Evolutionary conservation across 768 basidiomycete species (phyloP).

Genomic region (Pleurotus cornucopiae): DNA sequence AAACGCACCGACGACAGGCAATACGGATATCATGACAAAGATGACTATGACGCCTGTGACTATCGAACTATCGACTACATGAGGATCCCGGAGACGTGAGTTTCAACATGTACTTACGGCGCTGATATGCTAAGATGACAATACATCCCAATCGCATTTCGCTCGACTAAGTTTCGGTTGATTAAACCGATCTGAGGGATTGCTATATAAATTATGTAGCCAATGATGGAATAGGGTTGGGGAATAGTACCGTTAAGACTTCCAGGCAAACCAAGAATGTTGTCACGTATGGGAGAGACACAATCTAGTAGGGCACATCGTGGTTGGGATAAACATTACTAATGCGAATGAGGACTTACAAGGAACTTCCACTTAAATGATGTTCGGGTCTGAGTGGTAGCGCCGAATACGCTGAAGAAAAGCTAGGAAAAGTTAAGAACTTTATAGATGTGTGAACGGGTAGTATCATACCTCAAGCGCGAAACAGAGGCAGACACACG

Average conservation of each 20-base stretch:
- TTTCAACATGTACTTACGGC: slow-evolving; percentile 10
- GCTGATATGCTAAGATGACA: slow-evolving; percentile 10
- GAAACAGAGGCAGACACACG: slow-evolving; percentile 11
- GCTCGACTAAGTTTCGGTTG: slow-evolving; percentile 6
- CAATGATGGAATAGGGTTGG: too few species aligned
- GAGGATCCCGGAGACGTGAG: not conserved
- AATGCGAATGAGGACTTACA: not conserved
- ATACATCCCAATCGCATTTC: slow-evolving; percentile 14
- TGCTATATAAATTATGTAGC: too few species aligned
- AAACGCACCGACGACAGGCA: slow-evolving; percentile 14
- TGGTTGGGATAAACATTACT: not conserved
- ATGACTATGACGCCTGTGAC: slow-evolving; percentile 9
- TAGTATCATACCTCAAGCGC: slow-evolving; percentile 10
- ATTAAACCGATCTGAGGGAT: slow-evolving; percentile 1
- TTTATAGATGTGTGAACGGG: not conserved
- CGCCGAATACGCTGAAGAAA: slow-evolving; percentile 4
- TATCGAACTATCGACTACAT: not conserved
- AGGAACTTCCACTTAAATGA: slow-evolving; percentile 6
- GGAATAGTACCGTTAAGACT: slow-evolving; percentile 8
- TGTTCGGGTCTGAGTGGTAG: not conserved
- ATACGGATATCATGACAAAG: slow-evolving; percentile 9
- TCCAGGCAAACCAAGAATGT: slow-evolving; percentile 1
- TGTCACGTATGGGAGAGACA: slow-evolving; percentile 7
- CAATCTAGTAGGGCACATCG: slow-evolving; percentile 6
- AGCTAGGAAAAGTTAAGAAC: slow-evolving; percentile 5